Evolutionary conservation across 108 stramenopile species (phyloP).

Genomic region (Fragilariopsis cylindrus): DNA sequence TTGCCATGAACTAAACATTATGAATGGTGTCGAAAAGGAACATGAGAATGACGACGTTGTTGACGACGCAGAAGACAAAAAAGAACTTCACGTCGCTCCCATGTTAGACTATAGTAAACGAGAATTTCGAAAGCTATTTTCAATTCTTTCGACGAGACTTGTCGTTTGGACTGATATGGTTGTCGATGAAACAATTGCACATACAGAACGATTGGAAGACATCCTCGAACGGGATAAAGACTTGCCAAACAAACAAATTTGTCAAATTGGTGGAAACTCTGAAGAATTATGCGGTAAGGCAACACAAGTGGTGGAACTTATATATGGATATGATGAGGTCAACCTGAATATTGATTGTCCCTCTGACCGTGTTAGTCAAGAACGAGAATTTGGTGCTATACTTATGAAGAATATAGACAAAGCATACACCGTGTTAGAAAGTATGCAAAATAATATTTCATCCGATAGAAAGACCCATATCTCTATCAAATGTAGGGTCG

Average conservation of each 20-base stretch:
- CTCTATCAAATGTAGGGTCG: conserved; percentile 76
- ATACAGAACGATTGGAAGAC: conserved; percentile 42
- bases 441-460: conserved; percentile 11
- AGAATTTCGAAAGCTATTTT: conserved; percentile 70
- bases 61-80: conserved; percentile 11
- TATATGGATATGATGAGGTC: conserved; percentile 65
- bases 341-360: conserved; percentile 85
- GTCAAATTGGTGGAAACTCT: conserved; percentile 68
- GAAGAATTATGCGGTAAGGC: conserved; percentile 46
- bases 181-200: conserved; percentile 63
- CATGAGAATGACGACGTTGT: too few species aligned
- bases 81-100: conserved; percentile 80
- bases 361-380: conserved; percentile 44
- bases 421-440: conserved; percentile 14
- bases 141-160: conserved; percentile 56
- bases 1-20: too few species aligned
- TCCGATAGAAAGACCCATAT: conserved; percentile 29
- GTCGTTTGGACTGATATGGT: conserved; percentile 80
- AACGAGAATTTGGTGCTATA: conserved; percentile 60
- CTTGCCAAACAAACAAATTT: conserved; percentile 26
- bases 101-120: conserved; percentile 73
- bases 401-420: conserved; percentile 29
- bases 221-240: conserved; percentile 28
- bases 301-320: conserved; percentile 30
- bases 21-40: too few species aligned